Base-by-base conservation (phyloP, 768 basidiomycete genomes). In the Lyophyllum shimeji region DNA sequence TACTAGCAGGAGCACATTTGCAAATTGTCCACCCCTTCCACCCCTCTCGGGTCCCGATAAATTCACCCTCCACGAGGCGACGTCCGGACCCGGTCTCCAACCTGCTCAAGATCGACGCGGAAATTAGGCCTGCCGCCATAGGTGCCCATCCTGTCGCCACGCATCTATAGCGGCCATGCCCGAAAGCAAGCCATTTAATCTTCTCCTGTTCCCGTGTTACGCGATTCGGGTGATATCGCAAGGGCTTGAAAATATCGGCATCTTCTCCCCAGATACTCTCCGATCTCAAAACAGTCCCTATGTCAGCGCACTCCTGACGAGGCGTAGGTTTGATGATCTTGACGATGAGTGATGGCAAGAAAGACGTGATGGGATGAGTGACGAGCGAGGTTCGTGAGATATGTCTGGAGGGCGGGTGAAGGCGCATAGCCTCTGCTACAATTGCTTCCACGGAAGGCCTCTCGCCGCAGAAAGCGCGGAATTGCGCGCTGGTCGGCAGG, bases 131-230 rank as follows among this genome's bases (percentile, higher is more conserved):
- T 2, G 76, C 79, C 0, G 81, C 79, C 48, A 79, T 73, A 1
- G 82, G 77, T 6, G 81, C 84, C 76, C 83, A 83, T 3, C 64
- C 67, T 17, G 63, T 62, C 0, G 79, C 84, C 7, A 79, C 70
- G 47, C 82, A 84, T n/a, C 68, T 61, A 50, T 84, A 60, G 11
- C 68, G 68, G 1, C 81, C 81, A 48, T 65, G 60, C 1, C 85
- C 85, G 60, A 87, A 87, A 0, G 81, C 71, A 9, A 78, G 60
- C n/a, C 31, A 31, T 61, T 63, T 54, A 27, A 69, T 57, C 2
- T 50, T 53, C 9, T 55, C 53, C 40, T 60, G 66, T 54, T 61
- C 63, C 45, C 15, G 65, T 37, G 42, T 51, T 45, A 55, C 9
- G 8, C 65, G 60, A 13, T 55, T 53, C n/a, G 57, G 67, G 39